Conservation (phyloP, 2,329 filamentous ascomycete species). For the Pseudogymnoascus sp. region DNA sequence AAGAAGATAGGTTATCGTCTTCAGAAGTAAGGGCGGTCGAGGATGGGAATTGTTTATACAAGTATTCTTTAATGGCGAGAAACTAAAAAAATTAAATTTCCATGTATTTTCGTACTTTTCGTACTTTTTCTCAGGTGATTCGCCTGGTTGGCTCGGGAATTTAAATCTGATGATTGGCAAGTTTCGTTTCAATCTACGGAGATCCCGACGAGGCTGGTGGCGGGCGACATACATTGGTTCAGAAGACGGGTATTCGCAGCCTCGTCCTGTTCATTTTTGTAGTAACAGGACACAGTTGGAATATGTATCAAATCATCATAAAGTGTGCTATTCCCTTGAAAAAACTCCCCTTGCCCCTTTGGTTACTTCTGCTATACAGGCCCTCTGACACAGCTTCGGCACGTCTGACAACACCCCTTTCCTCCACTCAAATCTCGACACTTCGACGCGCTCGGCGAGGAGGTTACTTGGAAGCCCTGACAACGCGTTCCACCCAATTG, state of each 20-base stretch:
- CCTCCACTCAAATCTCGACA: too few species aligned
- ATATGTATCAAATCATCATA: too few species aligned
- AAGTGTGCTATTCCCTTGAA: too few species aligned
- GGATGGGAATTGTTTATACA: neutral
- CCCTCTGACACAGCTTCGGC: too few species aligned
- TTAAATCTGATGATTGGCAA: neutral
- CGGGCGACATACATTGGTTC: neutral
- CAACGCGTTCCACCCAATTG: too few species aligned
- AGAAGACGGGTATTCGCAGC: neutral
- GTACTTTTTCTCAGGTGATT: neutral
- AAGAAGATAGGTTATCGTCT: neutral
- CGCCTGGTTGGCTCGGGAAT: neutral
- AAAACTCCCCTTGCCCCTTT: too few species aligned
- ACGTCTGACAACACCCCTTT: too few species aligned
- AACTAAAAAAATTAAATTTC: neutral
- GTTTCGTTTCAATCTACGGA: neutral
- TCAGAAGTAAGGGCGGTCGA: neutral
- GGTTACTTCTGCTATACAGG: too few species aligned
- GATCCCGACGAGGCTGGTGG: neutral
- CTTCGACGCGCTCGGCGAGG: too few species aligned
- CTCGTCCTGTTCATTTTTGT: neutral
- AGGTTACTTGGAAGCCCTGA: too few species aligned
- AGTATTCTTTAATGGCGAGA: neutral
- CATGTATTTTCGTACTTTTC: slow-evolving; percentile 4
- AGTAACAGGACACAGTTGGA: too few species aligned